Evolutionary conservation across 352 stramenopile species (phyloP), one percentile per base, ranked within the genome.

Genomic region (Blastocystis sp.): DNA sequence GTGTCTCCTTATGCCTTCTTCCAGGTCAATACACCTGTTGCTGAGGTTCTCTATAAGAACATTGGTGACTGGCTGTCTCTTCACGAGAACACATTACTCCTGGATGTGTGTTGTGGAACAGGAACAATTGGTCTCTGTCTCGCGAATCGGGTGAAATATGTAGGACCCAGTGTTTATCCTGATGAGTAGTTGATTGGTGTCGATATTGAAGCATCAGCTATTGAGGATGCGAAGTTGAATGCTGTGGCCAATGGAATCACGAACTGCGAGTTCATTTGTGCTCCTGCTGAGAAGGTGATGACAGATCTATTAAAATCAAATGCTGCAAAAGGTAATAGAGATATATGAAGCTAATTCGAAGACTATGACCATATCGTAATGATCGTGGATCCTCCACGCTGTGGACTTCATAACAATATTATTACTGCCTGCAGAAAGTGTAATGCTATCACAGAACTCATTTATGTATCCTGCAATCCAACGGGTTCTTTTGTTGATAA

Each of bases 381-480:
- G 27, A 95, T 99, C 51, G 94, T 98, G 0, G 96, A 99, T 89
- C 96, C 96, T 0, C 95, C 96, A 5, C 92, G 96, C 81, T 94
- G 94, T 46, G 96, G 96, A 16, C 91, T 98, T 7, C 95, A 98
- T 89, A 91, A 93, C 73, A 91, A 95, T 63, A 94, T 96, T 66
- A 88, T 97, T 7, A 91, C 92, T 32, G 92, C 94, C 37, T 89
- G 97, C 27, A 93, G 93, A 63, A 90, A 90, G 32, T 96, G 91
- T 58, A 90, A 90, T 0, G 91, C 91, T 0, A 92, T 97, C 39
- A 91, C 94, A 85, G 91, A 93, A 69, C 93, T 97, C 78, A 92
- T 99, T 27, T 99, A 99, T 89, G 95, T 99, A 65, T 97, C 93
- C 46, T 99, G 96, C 91, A 98, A 99, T 91, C 96, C 96, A 21